These are phyloP conservation scores for Globisporangium alternatum DNA, from an alignment of 352 stramenopile species.

Conservation along the genomic window DNA sequence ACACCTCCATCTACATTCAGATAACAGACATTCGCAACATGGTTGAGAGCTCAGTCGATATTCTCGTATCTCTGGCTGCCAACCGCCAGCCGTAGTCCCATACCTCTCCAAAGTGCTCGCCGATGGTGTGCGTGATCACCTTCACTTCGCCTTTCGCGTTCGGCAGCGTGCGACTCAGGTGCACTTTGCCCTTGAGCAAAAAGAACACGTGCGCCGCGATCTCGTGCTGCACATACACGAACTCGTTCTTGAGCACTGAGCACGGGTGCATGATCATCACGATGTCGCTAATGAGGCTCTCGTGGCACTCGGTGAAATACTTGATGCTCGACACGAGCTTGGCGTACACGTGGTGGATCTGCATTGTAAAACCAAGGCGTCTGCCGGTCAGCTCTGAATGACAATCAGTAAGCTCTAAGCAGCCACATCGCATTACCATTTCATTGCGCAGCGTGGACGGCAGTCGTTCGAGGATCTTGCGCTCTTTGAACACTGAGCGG, in stretches of 20 bases:
- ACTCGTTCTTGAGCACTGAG: constrained; percentile 70
- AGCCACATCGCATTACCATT: constrained; percentile 36
- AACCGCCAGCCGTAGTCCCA: not conserved
- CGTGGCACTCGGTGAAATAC: constrained; percentile 74
- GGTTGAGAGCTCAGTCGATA: not conserved
- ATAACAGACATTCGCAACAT: not conserved
- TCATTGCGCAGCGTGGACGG: constrained; percentile 78
- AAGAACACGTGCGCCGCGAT: constrained; percentile 86
- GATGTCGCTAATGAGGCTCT: constrained; percentile 82
- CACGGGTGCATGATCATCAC: constrained; percentile 82
- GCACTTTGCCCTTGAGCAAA: constrained; percentile 69
- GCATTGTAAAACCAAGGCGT: not conserved
- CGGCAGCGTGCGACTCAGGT: constrained; percentile 53
- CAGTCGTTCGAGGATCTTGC: constrained; percentile 58
- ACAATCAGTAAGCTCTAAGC: not conserved
- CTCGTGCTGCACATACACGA: constrained; percentile 76
- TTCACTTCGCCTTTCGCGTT: constrained; percentile 41
- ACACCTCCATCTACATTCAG: constrained; percentile 64
- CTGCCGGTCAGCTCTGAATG: not conserved
- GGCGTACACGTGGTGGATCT: constrained; percentile 75
- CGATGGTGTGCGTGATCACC: constrained; percentile 40
- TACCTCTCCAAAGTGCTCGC: constrained; percentile 84
- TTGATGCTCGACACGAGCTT: constrained; percentile 68
- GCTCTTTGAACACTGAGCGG: constrained; percentile 79
- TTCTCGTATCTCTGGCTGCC: not conserved